Evolutionary conservation across 2,329 filamentous ascomycete species (phyloP).

Genomic region (Penicillium janthinellum): DNA sequence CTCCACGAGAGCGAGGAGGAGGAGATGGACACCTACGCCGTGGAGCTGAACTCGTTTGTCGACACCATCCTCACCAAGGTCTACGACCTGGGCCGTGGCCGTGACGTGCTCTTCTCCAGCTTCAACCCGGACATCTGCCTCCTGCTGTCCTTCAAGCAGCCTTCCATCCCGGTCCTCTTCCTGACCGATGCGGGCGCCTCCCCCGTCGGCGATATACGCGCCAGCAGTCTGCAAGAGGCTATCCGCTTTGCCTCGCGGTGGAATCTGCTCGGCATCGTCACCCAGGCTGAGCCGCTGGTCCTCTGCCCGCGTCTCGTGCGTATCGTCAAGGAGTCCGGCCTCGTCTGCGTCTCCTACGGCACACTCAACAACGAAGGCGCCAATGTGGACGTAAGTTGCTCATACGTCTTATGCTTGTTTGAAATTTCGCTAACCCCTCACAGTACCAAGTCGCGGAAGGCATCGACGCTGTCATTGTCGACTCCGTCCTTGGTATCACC

Average conservation of each 20-base stretch:
- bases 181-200: constrained; percentile 84
- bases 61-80: constrained; percentile 89
- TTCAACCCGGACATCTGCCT: constrained; percentile 98
- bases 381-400: constrained; percentile 73
- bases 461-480: constrained; percentile 97
- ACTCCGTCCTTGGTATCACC: constrained; percentile 88
- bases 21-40: constrained; percentile 93
- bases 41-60: constrained; percentile 95
- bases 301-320: constrained; percentile 84
- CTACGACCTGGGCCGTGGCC: constrained; percentile 76
- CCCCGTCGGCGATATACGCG: constrained; percentile 82
- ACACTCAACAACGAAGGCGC: constrained; percentile 81
- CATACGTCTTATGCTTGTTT: too few species aligned
- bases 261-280: constrained; percentile 91
- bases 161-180: constrained; percentile 93
- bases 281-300: constrained; percentile 83
- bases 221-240: constrained; percentile 89
- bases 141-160: constrained; percentile 93
- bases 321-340: constrained; percentile 89
- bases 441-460: constrained; percentile 89
- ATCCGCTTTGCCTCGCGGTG: constrained; percentile 92
- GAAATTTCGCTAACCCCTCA: not conserved
- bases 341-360: constrained; percentile 97
- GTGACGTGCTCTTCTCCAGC: constrained; percentile 95
- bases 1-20: constrained; percentile 92